Evolutionary conservation across 2,329 filamentous ascomycete species (phyloP), one percentile per base, ranked within the genome.

Genomic region (Neophaeococcomyces aloes): DNA sequence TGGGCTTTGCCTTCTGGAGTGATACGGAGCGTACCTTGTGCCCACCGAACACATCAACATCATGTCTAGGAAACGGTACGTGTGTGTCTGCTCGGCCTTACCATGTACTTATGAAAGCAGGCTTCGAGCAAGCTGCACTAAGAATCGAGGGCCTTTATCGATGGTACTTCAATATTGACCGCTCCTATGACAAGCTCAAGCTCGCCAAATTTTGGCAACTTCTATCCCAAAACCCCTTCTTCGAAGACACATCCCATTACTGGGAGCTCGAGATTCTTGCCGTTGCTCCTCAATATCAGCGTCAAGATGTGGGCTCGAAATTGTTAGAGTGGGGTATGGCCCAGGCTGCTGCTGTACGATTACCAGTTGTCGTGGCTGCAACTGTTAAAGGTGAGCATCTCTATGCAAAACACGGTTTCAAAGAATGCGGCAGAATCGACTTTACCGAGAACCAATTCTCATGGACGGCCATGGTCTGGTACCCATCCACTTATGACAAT

Each of bases 351-450:
- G 36, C 48, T 8, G 39, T 52, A 29, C 53, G 52, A 6, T 5
- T 59, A 14, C 54, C 50, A 3, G 40, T 52, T 2, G 55, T 56
- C 45, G 51, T 62, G 2, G 49, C 58, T 29, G 46, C 57, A 7
- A 56, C 57, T 8, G 18, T 39, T 17, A 43, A 53, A 38, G 59
- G 57, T 4, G 46, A 54, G 29, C 45, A 40, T 7, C 37, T 61
- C 6, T 62, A 62, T 38, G 42, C 37, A 27, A 57, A 55, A 36
- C 50, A 53, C 47, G 59, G 58, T 2, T 61, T 59, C 30, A 21
- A 41, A 13, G 57, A 59, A 21, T 13, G 49, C n/a, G 47, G 47
- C 6, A 37, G 30, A 19, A 33, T 47, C 21, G 36, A 52, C 8
- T 42, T 43, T 27, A 38, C 25, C n/a, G 29, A 18, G 29, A 44